Evolutionary conservation across 345 rosid genomes (phyloP).

Genomic region (Pelargonium nanum): DNA sequence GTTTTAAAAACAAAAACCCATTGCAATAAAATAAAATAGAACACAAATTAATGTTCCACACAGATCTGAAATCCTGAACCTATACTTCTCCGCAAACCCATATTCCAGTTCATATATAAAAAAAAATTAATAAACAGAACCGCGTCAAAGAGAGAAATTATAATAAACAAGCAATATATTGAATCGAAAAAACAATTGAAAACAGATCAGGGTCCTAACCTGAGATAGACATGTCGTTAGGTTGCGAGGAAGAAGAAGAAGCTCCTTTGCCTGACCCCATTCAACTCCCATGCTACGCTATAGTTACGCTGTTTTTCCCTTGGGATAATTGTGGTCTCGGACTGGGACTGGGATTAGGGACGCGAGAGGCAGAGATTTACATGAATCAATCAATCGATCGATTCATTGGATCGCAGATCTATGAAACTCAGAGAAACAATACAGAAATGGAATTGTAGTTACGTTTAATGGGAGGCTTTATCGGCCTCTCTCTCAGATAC

Average conservation of each 20-base stretch:
- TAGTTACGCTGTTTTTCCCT: background rate
- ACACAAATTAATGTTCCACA: too few relatives aligned
- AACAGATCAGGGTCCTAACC: slow-evolving; percentile 11
- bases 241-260: slow-evolving; percentile 18
- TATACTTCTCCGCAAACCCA: too few relatives aligned
- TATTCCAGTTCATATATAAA: background rate
- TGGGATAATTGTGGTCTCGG: background rate
- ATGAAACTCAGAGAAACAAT: too few relatives aligned
- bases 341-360: background rate
- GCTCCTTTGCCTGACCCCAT: slow-evolving; percentile 26
- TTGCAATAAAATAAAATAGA: too few relatives aligned
- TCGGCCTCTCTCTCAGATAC: too few relatives aligned
- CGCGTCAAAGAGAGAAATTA: too few relatives aligned
- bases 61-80: too few relatives aligned
- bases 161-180: background rate
- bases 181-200: background rate
- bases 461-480: too few relatives aligned
- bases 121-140: background rate
- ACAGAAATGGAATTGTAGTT: too few relatives aligned
- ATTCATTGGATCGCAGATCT: background rate
- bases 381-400: background rate
- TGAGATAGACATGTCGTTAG: slow-evolving; percentile 16
- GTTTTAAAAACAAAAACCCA: too few relatives aligned
- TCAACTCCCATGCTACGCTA: slow-evolving; percentile 1
- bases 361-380: background rate